These are phyloP conservation scores for Arbutus unedo DNA, from an alignment of 148 eudicot species.

Conservation along the genomic window DNA sequence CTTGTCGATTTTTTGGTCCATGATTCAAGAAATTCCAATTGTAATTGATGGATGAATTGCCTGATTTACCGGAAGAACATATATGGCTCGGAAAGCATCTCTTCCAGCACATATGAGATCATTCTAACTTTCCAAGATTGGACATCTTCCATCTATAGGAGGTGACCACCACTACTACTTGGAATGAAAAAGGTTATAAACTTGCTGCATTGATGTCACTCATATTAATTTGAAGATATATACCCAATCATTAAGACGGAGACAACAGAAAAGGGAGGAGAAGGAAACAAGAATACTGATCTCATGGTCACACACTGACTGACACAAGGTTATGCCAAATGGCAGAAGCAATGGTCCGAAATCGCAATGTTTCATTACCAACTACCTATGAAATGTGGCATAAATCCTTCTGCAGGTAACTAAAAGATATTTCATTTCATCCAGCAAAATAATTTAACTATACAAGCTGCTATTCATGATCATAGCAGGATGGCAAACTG, in stretches of 20 bases:
- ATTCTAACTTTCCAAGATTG: not conserved
- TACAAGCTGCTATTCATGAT: not conserved
- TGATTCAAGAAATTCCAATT: not conserved
- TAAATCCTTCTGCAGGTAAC: not conserved
- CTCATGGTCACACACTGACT: no score
- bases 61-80: not conserved
- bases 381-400: not conserved
- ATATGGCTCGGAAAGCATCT: not conserved
- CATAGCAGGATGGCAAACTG: not conserved
- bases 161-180: not conserved
- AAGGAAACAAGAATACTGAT: not conserved
- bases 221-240: not conserved
- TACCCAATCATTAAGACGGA: not conserved
- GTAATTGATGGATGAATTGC: not conserved
- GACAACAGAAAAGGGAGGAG: not conserved
- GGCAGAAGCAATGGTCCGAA: not conserved
- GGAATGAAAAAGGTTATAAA: not conserved
- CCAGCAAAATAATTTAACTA: not conserved
- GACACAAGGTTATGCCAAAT: not conserved
- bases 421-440: not conserved
- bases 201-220: not conserved
- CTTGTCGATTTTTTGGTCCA: not conserved
- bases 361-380: not conserved
- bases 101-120: slow-evolving; percentile 2
- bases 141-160: not conserved